Evolutionary conservation across 179 eudicot genomes (phyloP), one percentile per base, ranked within the genome.

Genomic region (Heliamphora pulchella): DNA sequence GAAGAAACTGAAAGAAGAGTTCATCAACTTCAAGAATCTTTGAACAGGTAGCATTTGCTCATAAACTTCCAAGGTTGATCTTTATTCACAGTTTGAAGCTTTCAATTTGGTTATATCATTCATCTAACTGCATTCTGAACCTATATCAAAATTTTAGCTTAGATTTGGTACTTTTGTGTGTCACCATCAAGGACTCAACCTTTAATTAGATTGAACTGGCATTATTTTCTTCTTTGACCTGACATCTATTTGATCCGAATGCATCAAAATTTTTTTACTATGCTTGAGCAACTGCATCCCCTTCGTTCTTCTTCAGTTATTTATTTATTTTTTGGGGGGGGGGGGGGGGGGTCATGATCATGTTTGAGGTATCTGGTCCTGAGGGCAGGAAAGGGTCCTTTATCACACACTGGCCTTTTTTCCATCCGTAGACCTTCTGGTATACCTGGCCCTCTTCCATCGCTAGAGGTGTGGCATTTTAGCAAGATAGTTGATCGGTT

Each of bases 1-100:
- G 97, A 90, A 83, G 97, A 93, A 87, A 89, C 94, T 78, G 94
- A 93, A 82, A 88, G 76, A 85, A 89, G 89, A 90, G 91, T 91
- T 80, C 87, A 85, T 77, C 92, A 89, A 76, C 92, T 91, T 86
- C 94, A 93, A 87, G 91, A 91, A 77, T 89, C 96, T 76, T 82
- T 91, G 80, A 90, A 82, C 82, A 91, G 96, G 97, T 91, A 89
- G 57, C 82, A 81, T 73, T 55, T 46, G 80, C 72, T 82, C 81
- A 70, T 50, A 75, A 79, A 18, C 47, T 77, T 48, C 63, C 50
- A 63, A 77, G 55, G 13, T 76, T 59, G 54, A 54, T 59, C n/a
- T 76, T 39, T 61, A 8, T 41, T 41, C 67, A 8, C 4, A 43
- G 50, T 58, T 75, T 75, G 15, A 44, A 57, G 47, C 64, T 39